These are phyloP conservation scores for Dactylis glomerata DNA, from an alignment of 176 grass and related monocot genomes.

Conservation along the genomic window DNA sequence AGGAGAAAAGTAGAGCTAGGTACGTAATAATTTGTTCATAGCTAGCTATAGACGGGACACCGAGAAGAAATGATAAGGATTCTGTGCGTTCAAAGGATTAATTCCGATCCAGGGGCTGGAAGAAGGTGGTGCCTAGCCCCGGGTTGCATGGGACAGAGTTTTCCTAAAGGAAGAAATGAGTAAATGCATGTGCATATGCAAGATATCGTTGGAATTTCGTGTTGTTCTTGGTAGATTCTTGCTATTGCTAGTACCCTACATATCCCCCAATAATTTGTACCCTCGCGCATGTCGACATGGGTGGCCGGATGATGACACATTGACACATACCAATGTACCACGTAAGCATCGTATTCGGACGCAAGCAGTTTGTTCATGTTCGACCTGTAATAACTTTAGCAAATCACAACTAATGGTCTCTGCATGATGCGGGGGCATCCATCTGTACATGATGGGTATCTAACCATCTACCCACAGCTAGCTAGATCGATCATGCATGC, in stretches of 20 bases:
- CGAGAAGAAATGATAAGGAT: slow-evolving; percentile 12
- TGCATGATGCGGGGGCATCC: neutral
- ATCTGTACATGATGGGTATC: neutral
- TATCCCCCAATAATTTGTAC: slow-evolving; percentile 18
- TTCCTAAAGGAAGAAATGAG: neutral
- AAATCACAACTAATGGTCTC: neutral
- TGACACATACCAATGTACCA: slow-evolving; percentile 2
- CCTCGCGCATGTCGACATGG: neutral
- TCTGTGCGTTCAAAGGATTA: neutral
- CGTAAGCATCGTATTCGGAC: slow-evolving; percentile 14
- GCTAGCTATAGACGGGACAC: too few relatives aligned
- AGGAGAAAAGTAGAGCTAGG: too few relatives aligned
- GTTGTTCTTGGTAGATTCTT: neutral
- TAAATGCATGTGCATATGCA: neutral
- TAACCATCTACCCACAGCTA: neutral
- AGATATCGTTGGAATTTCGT: neutral
- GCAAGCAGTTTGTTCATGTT: neutral
- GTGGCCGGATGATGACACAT: neutral
- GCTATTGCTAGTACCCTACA: neutral
- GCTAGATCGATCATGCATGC: slow-evolving; percentile 9
- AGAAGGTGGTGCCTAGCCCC: neutral
- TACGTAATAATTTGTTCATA: too few relatives aligned
- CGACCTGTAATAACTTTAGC: neutral
- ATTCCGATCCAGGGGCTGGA: neutral
- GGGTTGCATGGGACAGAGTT: neutral